A percentile compares a stretch with the other conserved stretches of the same genome.
Evolutionary conservation across 2,329 filamentous ascomycete genomes (phyloP).

Genomic region (Diaporthe sp.): DNA sequence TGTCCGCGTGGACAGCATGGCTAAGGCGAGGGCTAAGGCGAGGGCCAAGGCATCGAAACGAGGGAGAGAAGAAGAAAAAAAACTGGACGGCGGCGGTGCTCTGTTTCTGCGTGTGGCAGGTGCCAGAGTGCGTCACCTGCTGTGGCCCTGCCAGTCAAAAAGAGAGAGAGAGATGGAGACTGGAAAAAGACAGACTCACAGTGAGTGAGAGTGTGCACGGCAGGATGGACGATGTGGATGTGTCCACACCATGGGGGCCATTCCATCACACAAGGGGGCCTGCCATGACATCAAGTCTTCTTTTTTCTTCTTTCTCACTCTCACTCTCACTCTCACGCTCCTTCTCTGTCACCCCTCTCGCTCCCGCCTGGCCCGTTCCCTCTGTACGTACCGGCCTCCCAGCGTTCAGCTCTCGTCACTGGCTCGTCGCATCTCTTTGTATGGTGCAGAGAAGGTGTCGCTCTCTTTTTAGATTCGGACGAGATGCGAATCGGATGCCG

Average conservation of each 20-base stretch:
- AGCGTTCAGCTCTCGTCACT: not conserved
- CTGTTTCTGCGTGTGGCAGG: not conserved
- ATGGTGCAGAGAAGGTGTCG: not conserved
- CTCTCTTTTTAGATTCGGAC: slow-evolving; percentile 22
- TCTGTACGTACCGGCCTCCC: not conserved
- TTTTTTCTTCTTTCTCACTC: not conserved
- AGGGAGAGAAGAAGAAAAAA: not conserved
- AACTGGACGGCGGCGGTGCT: slow-evolving; percentile 24
- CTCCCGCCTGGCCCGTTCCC: not conserved
- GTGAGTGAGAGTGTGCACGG: slow-evolving; percentile 5
- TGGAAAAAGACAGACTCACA: slow-evolving; percentile 3
- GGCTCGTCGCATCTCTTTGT: slow-evolving; percentile 7
- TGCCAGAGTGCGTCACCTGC: slow-evolving; percentile 32
- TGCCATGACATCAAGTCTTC: slow-evolving; percentile 7
- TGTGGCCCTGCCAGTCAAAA: not conserved
- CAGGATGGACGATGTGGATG: not conserved
- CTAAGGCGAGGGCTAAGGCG: slow-evolving; percentile 24
- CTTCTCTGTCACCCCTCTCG: not conserved
- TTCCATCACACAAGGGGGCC: slow-evolving; percentile 11
- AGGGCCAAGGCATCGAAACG: slow-evolving; percentile 11
- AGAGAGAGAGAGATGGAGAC: not conserved
- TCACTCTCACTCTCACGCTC: not conserved
- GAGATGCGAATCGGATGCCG: slow-evolving; percentile 27
- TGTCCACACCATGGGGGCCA: slow-evolving; percentile 14
- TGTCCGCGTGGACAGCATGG: slow-evolving; percentile 20